Base-by-base conservation (phyloP, 2,329 filamentous ascomycete genomes). In the Fusarium dlaminii region DNA sequence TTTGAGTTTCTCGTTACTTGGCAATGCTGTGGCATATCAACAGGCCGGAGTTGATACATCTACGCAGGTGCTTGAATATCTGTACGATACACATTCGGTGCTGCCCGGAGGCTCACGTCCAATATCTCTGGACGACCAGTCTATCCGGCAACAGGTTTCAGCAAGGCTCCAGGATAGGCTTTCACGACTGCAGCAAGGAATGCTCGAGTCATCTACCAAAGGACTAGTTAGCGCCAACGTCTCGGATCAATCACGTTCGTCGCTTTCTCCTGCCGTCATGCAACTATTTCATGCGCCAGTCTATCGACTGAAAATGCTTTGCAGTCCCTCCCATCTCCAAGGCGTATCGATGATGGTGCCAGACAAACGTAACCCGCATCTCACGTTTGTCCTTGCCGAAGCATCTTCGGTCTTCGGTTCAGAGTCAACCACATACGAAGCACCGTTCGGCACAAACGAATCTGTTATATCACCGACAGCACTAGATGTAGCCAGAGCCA, bases 21-120 rank as follows among this genome's bases (percentile, higher is more conserved):
- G 71, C 18, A 73, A 73, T 12, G 45, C 61, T 0, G 59, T 74
- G 29, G 71, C 71, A 18, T 73, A 73, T 20, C 30, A 71, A 36
- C 54, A 72, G 39, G 54, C 58, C 6, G 61, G 51, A 10, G 32
- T 54, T 8, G 45, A 60, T 20, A 49, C 30, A 18, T 39, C 49
- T 51, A 59, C 37, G 11, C 27, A 54, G 30, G 54, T 61, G n/a
- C 70, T 73, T 27, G 70, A 73, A 45, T 70, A 61, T 42, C 34
- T 73, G 42, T 37, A 70, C 32, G 65, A 70, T 36, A 42, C 40
- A 20, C 46, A 59, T 48, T 70, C 70, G n/a, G 42, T 48, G n/a
- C 40, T 48, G 5, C 55, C 55, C 14, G 29, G 34, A 22, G 55
- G 32, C 20, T 12, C 11, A 4, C 17, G 32, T 22, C 27, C 13